phyloP scores from a whole-genome alignment of 164 flowering plant genomes.

The Piper betle region DNA sequence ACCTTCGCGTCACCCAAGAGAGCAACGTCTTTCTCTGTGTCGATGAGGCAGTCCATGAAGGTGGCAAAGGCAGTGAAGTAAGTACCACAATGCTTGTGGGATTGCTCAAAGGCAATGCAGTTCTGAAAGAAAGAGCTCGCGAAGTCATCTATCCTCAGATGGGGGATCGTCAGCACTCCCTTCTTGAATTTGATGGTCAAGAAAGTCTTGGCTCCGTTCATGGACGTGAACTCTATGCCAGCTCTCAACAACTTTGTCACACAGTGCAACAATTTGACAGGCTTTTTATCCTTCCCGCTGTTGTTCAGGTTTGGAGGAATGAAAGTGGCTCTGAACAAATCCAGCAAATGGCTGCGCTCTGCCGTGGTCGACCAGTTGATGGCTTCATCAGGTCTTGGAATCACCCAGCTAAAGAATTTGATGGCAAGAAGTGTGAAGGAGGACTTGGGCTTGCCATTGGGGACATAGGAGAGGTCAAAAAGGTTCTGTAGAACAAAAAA shows the following conservation, averaged over 20 bases:
- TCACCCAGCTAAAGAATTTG: background rate
- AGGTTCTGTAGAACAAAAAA: background rate
- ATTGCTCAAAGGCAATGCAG: constrained; percentile 4
- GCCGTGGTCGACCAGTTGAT: background rate
- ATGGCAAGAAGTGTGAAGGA: background rate
- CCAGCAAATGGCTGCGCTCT: background rate
- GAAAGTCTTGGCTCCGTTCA: background rate
- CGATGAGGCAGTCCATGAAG: too few relatives aligned
- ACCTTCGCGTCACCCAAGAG: background rate
- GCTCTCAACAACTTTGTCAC: background rate
- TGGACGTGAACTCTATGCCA: background rate
- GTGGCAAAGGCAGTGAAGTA: constrained; percentile 2
- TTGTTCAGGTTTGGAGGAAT: background rate
- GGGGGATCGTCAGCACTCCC: constrained; percentile 2
- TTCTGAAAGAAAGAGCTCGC: constrained; percentile 1
- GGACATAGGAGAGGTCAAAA: background rate
- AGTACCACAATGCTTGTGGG: background rate
- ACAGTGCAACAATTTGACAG: background rate
- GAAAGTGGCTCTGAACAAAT: constrained; percentile 1
- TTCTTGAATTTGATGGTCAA: background rate
- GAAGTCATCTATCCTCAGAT: background rate
- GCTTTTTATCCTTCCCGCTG: background rate
- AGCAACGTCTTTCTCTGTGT: background rate
- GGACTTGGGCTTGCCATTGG: too few relatives aligned
- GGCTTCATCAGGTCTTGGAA: background rate